Conservation (phyloP, 2,329 filamentous ascomycete species). For the Lachnellula suecica region DNA sequence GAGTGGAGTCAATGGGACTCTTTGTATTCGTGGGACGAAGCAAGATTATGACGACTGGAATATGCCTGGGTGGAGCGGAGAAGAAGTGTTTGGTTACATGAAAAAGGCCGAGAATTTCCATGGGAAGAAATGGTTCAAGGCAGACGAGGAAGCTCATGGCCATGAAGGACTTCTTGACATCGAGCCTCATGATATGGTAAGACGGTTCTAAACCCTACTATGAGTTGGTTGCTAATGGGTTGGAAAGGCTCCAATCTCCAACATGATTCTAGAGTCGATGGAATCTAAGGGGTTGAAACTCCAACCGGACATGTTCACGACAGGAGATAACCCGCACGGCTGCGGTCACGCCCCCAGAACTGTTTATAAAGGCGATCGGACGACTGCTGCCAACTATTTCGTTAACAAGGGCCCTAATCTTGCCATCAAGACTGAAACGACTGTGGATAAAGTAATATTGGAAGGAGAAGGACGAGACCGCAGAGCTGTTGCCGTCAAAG, state of each 20-base stretch:
- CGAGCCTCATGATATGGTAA: constrained; percentile 55
- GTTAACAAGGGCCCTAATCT: constrained; percentile 35
- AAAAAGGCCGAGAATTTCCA: constrained; percentile 60
- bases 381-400: constrained; percentile 53
- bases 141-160: constrained; percentile 47
- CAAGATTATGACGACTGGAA: constrained; percentile 56
- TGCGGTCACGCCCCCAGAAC: constrained; percentile 56
- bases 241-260: constrained; percentile 47
- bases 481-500: constrained; percentile 44
- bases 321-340: constrained; percentile 49
- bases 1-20: constrained; percentile 49
- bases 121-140: constrained; percentile 55
- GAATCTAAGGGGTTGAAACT: constrained; percentile 52
- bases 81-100: constrained; percentile 57
- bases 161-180: constrained; percentile 51
- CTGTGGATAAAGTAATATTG: constrained; percentile 53
- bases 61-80: constrained; percentile 53
- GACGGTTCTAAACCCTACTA: neutral
- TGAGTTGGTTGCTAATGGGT: neutral
- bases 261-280: constrained; percentile 54
- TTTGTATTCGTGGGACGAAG: constrained; percentile 48
- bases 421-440: constrained; percentile 45
- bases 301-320: constrained; percentile 60
- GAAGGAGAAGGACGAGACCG: constrained; percentile 35
- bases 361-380: constrained; percentile 50